Evolutionary conservation across 352 stramenopile genomes (phyloP).

Genomic region (Pythium aristosporum): DNA sequence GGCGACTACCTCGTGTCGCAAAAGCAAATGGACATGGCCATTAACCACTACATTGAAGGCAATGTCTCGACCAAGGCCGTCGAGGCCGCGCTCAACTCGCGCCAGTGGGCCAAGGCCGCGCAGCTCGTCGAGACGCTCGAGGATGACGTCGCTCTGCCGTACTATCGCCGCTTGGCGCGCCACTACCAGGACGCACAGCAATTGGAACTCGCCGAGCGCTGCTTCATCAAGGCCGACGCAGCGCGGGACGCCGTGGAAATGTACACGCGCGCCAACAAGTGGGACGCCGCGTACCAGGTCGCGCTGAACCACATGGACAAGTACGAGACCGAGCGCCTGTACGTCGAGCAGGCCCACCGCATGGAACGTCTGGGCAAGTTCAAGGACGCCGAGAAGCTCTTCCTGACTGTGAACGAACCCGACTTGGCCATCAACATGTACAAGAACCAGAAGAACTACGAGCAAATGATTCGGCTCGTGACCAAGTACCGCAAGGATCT

Average conservation of each 20-base stretch:
- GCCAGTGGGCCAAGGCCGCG: slow-evolving; percentile 92
- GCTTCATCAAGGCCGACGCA: slow-evolving; percentile 91
- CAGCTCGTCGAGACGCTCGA: slow-evolving; percentile 92
- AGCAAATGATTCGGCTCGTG: slow-evolving; percentile 94
- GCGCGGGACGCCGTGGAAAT: slow-evolving; percentile 92
- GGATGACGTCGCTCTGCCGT: slow-evolving; percentile 86
- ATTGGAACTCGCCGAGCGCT: slow-evolving; percentile 88
- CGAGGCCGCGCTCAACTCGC: slow-evolving; percentile 90
- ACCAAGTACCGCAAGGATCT: slow-evolving; percentile 92
- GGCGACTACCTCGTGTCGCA: slow-evolving; percentile 92
- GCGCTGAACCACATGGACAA: slow-evolving; percentile 91
- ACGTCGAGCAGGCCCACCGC: slow-evolving; percentile 92
- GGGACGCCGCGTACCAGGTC: slow-evolving; percentile 92
- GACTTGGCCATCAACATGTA: slow-evolving; percentile 97
- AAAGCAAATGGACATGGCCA: slow-evolving; percentile 96
- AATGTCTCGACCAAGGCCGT: slow-evolving; percentile 92
- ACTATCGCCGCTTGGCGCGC: slow-evolving; percentile 85
- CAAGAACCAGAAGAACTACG: slow-evolving; percentile 95
- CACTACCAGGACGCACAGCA: slow-evolving; percentile 90
- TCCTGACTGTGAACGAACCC: slow-evolving; percentile 91
- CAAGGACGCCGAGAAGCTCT: slow-evolving; percentile 94
- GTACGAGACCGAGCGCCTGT: slow-evolving; percentile 90
- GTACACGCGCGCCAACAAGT: slow-evolving; percentile 93
- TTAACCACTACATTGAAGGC: slow-evolving; percentile 96
- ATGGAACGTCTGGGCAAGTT: slow-evolving; percentile 90